phyloP scores from a whole-genome alignment of 202 grass and related monocot species.

The Digitaria exilis region DNA sequence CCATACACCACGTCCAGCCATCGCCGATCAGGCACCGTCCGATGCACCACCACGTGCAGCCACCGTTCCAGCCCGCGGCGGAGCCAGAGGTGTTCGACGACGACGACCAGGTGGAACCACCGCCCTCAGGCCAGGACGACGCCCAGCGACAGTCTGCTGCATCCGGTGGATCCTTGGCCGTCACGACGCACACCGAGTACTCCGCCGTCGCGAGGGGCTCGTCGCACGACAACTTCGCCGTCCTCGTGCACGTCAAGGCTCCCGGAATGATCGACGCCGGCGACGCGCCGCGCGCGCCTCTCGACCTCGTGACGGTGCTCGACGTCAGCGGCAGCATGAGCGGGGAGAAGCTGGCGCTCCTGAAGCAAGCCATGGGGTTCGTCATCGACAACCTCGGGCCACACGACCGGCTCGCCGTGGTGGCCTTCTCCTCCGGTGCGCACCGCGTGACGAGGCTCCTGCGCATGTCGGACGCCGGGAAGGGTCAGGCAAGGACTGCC shows the following conservation, averaged over 20 bases:
- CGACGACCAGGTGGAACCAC: slow-evolving; percentile 25
- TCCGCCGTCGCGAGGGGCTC: slow-evolving; percentile 25
- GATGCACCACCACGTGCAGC: background rate
- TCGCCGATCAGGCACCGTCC: background rate
- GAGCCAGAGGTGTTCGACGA: slow-evolving; percentile 43
- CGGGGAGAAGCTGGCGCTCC: slow-evolving; percentile 31
- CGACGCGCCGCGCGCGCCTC: slow-evolving; percentile 5
- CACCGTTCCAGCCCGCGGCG: background rate
- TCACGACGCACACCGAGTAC: slow-evolving; percentile 47
- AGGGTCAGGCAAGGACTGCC: too few relatives aligned
- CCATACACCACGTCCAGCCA: background rate
- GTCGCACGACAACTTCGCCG: slow-evolving; percentile 39
- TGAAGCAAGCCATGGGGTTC: slow-evolving; percentile 64
- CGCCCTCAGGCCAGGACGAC: background rate
- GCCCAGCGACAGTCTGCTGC: background rate
- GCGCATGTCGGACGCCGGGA: background rate
- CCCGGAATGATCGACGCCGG: background rate
- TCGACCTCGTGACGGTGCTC: slow-evolving; percentile 52
- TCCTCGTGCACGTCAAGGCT: slow-evolving; percentile 48
- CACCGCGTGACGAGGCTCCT: slow-evolving; percentile 37
- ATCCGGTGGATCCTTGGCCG: slow-evolving; percentile 10
- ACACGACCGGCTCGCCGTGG: slow-evolving; percentile 46
- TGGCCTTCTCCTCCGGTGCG: slow-evolving; percentile 38
- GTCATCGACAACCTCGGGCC: slow-evolving; percentile 53
- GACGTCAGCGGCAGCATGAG: slow-evolving; percentile 50